A percentile compares a stretch with the other conserved stretches of the same genome.
phyloP scores from a whole-genome alignment of 768 basidiomycete species.

The Melanogaster broomeanus region DNA sequence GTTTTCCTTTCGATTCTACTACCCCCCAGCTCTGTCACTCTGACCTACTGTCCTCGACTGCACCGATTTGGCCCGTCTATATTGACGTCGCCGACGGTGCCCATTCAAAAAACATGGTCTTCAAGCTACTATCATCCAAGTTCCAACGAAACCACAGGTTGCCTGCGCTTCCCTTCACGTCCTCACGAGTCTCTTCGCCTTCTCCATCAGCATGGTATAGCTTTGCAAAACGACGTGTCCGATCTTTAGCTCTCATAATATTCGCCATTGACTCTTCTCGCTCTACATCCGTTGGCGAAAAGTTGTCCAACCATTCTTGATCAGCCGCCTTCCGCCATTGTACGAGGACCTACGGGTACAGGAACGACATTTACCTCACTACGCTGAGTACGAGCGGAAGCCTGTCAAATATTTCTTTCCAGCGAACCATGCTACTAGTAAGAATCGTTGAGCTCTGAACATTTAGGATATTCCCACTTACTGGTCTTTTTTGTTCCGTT shows the following conservation, averaged over 20 bases:
- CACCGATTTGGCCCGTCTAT: no score
- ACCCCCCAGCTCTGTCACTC: no score
- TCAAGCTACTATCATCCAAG: no score
- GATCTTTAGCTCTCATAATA: conserved; percentile 8
- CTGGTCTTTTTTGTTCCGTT: background rate
- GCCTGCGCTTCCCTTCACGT: background rate
- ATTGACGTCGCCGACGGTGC: no score
- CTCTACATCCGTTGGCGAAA: conserved; percentile 11
- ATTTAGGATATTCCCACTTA: background rate
- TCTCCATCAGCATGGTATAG: conserved; percentile 19
- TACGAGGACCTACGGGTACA: conserved; percentile 39
- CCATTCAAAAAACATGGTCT: no score
- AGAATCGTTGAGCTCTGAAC: conserved; percentile 7
- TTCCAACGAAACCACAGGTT: conserved; percentile 5
- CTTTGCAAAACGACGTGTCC: conserved; percentile 27
- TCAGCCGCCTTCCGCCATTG: conserved; percentile 37
- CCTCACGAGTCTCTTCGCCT: background rate
- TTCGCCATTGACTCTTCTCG: conserved; percentile 14
- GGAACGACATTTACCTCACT: conserved; percentile 45
- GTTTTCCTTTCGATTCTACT: no score
- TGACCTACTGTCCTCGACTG: no score
- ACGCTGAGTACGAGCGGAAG: conserved; percentile 36
- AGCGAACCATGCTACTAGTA: conserved; percentile 47
- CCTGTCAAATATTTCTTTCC: conserved; percentile 46
- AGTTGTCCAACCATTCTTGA: background rate